Conservation (phyloP, 1,139 yeast genomes). For the Saccharomyces uvarum region DNA sequence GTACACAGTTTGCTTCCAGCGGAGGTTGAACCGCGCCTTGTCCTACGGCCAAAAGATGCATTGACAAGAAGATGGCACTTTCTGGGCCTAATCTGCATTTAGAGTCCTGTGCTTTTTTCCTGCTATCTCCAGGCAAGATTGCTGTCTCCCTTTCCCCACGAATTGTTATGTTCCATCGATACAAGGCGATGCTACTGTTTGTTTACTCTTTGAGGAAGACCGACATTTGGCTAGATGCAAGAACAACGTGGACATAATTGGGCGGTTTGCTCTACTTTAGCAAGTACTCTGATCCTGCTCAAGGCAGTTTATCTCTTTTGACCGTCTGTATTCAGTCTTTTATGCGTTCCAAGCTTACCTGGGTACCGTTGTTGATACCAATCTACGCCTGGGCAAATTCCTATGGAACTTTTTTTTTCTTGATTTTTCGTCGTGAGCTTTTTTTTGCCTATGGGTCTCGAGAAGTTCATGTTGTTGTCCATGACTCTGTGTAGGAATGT, state of each 20-base stretch:
- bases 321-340: background rate
- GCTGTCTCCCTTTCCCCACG: background rate
- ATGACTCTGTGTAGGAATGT: background rate
- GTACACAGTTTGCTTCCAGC: background rate
- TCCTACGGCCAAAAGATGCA: background rate
- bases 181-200: background rate
- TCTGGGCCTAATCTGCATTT: background rate
- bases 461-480: background rate
- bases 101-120: background rate
- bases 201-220: background rate
- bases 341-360: background rate
- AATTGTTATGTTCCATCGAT: background rate
- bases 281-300: background rate
- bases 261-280: background rate
- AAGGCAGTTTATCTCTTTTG: background rate
- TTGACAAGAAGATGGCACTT: background rate
- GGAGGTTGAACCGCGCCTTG: slow-evolving; percentile 1
- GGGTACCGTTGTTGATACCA: background rate
- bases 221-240: background rate
- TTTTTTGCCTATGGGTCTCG: background rate
- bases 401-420: background rate
- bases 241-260: background rate
- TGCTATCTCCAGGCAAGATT: background rate
- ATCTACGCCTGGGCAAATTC: background rate
- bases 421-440: background rate